Evolutionary conservation across 352 stramenopile species (phyloP).

Genomic region (Pythium dissimile): DNA sequence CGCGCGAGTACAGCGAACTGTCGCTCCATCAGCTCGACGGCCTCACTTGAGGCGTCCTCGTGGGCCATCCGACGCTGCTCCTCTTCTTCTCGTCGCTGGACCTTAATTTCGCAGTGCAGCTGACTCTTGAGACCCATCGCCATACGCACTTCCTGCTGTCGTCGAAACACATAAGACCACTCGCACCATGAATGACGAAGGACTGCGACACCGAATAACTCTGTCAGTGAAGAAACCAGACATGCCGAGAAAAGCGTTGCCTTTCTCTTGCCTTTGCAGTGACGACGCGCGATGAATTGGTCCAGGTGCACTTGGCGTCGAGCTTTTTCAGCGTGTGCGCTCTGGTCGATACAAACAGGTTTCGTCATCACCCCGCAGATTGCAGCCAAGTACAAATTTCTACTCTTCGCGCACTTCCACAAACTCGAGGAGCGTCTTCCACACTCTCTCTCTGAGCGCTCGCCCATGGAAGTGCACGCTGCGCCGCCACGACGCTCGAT

Average conservation of each 20-base stretch:
- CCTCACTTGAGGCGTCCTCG: constrained; percentile 44
- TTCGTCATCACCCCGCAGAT: too few species aligned
- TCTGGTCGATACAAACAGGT: too few species aligned
- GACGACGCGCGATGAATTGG: constrained; percentile 29
- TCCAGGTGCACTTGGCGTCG: constrained; percentile 24
- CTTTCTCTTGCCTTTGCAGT: constrained; percentile 30
- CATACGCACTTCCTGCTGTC: constrained; percentile 35
- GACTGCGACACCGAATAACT: constrained; percentile 1
- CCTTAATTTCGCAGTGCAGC: constrained; percentile 36
- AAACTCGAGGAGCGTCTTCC: constrained; percentile 19
- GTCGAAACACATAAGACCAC: constrained; percentile 43
- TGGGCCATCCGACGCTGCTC: constrained; percentile 37
- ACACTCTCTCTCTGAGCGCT: constrained; percentile 2
- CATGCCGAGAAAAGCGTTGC: neutral
- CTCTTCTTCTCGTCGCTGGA: constrained; percentile 23
- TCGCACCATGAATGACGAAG: constrained; percentile 14
- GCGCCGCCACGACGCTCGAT: constrained; percentile 35
- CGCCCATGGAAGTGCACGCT: constrained; percentile 23
- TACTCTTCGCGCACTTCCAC: constrained; percentile 25
- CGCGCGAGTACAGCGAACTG: constrained; percentile 28
- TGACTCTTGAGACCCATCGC: constrained; percentile 35
- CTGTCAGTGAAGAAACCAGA: neutral
- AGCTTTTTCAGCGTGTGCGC: constrained; percentile 24
- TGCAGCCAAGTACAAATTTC: too few species aligned
- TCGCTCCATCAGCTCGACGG: constrained; percentile 23